These are phyloP conservation scores for Paxillus ammoniavirescens DNA, from an alignment of 768 basidiomycete genomes.

Conservation along the genomic window DNA sequence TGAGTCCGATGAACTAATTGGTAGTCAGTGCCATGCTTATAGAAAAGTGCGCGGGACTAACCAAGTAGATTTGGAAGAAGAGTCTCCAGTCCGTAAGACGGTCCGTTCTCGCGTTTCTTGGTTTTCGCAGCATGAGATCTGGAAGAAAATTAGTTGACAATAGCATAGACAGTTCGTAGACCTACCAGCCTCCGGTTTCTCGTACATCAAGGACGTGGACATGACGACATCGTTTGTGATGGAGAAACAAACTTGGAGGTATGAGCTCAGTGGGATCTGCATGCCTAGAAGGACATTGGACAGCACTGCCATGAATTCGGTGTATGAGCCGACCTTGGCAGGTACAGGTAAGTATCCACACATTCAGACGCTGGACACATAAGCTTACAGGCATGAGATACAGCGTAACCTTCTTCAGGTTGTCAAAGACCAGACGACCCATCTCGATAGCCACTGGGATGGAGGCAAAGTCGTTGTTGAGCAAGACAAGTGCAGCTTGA, in stretches of 20 bases:
- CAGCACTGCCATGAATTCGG: slow-evolving; percentile 57
- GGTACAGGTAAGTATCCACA: neutral
- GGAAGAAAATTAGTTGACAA: neutral
- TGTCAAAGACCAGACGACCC: slow-evolving; percentile 59
- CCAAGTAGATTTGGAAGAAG: slow-evolving; percentile 47
- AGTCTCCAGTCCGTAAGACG: slow-evolving; percentile 49
- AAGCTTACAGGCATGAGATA: slow-evolving; percentile 42
- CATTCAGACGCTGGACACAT: neutral
- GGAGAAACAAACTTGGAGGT: slow-evolving; percentile 55
- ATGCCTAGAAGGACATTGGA: slow-evolving; percentile 58
- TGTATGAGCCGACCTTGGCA: slow-evolving; percentile 51
- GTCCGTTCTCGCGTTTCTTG: slow-evolving; percentile 49
- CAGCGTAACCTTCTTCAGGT: slow-evolving; percentile 52
- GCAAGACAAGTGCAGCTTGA: slow-evolving; percentile 45
- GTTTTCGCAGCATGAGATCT: slow-evolving; percentile 48
- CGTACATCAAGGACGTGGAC: slow-evolving; percentile 50
- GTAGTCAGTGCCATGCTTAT: slow-evolving; percentile 1
- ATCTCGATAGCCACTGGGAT: slow-evolving; percentile 58
- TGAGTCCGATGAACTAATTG: slow-evolving; percentile 40
- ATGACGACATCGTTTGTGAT: slow-evolving; percentile 52
- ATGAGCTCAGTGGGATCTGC: slow-evolving; percentile 54
- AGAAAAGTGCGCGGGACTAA: slow-evolving; percentile 20
- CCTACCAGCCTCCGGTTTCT: slow-evolving; percentile 47
- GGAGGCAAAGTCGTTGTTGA: slow-evolving; percentile 58
- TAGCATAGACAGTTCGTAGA: neutral